Conservation (phyloP, 768 basidiomycete genomes). For the Punctularia strigosozonata region DNA sequence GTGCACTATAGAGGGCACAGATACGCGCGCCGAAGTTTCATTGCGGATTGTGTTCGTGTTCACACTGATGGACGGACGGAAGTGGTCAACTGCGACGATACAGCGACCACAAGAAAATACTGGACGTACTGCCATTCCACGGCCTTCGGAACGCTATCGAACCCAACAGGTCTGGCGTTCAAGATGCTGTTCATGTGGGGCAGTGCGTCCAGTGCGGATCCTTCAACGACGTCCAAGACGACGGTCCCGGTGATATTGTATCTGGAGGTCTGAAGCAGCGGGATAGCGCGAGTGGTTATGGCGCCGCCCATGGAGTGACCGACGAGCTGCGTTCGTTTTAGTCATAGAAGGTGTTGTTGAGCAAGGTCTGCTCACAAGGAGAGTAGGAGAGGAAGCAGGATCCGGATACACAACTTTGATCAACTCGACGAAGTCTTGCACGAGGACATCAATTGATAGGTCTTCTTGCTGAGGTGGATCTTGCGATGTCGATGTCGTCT, state of each 20-base stretch:
- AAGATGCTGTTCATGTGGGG: conserved; percentile 87
- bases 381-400: conserved; percentile 45
- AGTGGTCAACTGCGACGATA: too few relatives aligned
- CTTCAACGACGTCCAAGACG: conserved; percentile 86
- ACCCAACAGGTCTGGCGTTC: conserved; percentile 75
- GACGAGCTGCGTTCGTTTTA: conserved; percentile 50
- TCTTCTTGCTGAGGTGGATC: conserved; percentile 33
- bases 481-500: conserved; percentile 43
- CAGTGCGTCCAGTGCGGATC: conserved; percentile 87
- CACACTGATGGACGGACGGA: too few relatives aligned
- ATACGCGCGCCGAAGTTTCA: conserved; percentile 70
- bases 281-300: conserved; percentile 64
- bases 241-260: conserved; percentile 69
- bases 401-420: conserved; percentile 62
- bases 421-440: conserved; percentile 62
- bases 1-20: conserved; percentile 53
- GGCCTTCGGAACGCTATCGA: conserved; percentile 72
- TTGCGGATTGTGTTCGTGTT: conserved; percentile 78
- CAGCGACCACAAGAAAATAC: not conserved
- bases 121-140: conserved; percentile 88
- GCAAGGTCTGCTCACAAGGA: conserved; percentile 48
- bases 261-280: conserved; percentile 49
- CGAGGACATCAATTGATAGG: conserved; percentile 62
- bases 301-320: conserved; percentile 98
- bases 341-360: not conserved